These are phyloP conservation scores for Cylindrodendrum hubeiense DNA, from an alignment of 2,329 filamentous ascomycete species.

Conservation along the genomic window DNA sequence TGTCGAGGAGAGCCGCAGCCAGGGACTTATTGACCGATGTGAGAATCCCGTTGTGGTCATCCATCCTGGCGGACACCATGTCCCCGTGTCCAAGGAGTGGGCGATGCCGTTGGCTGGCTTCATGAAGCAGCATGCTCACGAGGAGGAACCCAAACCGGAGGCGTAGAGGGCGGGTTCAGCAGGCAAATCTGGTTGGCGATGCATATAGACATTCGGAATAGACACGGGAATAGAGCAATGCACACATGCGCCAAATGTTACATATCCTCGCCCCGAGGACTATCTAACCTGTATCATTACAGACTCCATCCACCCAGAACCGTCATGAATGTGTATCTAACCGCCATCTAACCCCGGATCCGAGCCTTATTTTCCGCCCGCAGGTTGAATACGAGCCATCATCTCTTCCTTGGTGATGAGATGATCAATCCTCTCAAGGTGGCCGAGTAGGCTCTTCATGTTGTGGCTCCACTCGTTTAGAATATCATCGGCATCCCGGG, in stretches of 20 bases:
- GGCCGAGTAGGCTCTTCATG: constrained; percentile 91
- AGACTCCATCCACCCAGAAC: constrained; percentile 43
- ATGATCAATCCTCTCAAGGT: constrained; percentile 93
- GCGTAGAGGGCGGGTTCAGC: constrained; percentile 26
- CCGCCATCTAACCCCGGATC: constrained; percentile 29
- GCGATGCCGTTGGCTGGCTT: constrained; percentile 81
- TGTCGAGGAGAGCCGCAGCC: constrained; percentile 81
- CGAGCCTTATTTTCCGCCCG: constrained; percentile 51
- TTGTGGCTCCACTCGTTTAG: constrained; percentile 99
- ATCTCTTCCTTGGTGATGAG: constrained; percentile 99
- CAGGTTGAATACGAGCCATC: constrained; percentile 96
- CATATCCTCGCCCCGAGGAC: constrained; percentile 47
- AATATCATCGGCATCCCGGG: constrained; percentile 93
- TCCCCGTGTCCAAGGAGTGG: constrained; percentile 87
- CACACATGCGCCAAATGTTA: constrained; percentile 44
- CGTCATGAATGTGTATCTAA: constrained; percentile 44
- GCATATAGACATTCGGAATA: constrained; percentile 32
- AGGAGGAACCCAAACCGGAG: constrained; percentile 42
- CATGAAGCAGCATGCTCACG: constrained; percentile 61
- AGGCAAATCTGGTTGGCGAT: constrained; percentile 9
- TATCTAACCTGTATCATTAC: constrained; percentile 53
- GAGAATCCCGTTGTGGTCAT: constrained; percentile 67
- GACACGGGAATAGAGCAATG: constrained; percentile 40
- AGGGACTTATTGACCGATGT: constrained; percentile 75
- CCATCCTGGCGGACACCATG: constrained; percentile 91